A percentile compares a stretch with the other conserved stretches of the same genome.
Evolutionary conservation across 208 protist species (phyloP).

Genomic region (Trypanosoma grayi): DNA sequence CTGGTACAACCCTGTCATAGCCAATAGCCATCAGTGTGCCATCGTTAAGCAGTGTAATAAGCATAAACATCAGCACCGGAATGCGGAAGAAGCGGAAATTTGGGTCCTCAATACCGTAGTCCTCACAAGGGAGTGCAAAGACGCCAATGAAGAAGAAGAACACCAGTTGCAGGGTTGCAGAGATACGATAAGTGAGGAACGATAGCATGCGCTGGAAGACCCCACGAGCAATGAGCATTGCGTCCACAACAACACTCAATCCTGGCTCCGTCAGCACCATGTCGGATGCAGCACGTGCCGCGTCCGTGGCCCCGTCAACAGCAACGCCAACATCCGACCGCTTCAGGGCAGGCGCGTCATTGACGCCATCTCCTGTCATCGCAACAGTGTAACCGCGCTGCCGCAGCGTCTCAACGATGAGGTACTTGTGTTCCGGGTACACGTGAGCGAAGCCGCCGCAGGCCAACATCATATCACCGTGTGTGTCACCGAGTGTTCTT

Average conservation of each 20-base stretch:
- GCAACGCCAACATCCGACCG: conserved; percentile 96
- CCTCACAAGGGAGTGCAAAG: conserved; percentile 63
- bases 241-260: conserved; percentile 92
- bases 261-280: conserved; percentile 94
- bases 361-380: conserved; percentile 98
- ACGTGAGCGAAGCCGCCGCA: conserved; percentile 92
- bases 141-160: conserved; percentile 84
- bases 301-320: conserved; percentile 92
- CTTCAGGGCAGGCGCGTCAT: conserved; percentile 96
- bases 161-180: conserved; percentile 78
- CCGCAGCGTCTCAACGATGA: conserved; percentile 93
- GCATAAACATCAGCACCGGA: conserved; percentile 90
- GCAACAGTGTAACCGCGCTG: conserved; percentile 86
- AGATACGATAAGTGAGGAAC: conserved; percentile 80
- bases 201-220: conserved; percentile 96
- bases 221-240: conserved; percentile 89
- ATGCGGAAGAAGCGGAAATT: conserved; percentile 83
- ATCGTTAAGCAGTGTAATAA: conserved; percentile 86
- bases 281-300: conserved; percentile 91
- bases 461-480: conserved; percentile 36
- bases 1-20: conserved; percentile 33
- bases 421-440: conserved; percentile 95
- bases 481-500: conserved; percentile 12
- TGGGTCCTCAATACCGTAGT: conserved; percentile 61
- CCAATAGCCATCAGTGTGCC: conserved; percentile 51